Evolutionary conservation across 108 stramenopile genomes (phyloP).

Genomic region (Thalassiosira profunda): DNA sequence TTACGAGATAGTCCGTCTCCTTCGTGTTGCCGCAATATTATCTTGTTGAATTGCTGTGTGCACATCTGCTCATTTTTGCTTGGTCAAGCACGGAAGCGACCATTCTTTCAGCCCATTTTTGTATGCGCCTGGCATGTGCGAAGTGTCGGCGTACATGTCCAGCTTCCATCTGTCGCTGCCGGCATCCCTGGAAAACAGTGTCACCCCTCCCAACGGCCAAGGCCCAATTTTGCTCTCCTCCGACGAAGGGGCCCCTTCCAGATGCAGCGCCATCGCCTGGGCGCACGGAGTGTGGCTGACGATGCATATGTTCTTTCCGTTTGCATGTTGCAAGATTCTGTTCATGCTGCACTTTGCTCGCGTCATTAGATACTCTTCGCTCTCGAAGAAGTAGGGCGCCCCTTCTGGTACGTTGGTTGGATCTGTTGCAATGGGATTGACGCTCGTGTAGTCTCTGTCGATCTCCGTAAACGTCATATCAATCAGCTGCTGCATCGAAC

Average conservation of each 20-base stretch:
- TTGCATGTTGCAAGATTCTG: slow-evolving; percentile 42
- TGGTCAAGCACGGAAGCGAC: slow-evolving; percentile 57
- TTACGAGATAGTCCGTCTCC: no score
- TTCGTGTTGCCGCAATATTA: not conserved
- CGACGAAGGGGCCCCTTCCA: slow-evolving; percentile 47
- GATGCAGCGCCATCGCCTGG: slow-evolving; percentile 60
- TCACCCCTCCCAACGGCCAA: slow-evolving; percentile 76
- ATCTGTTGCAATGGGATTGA: slow-evolving; percentile 54
- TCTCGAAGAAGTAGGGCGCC: slow-evolving; percentile 56
- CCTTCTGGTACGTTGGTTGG: slow-evolving; percentile 25
- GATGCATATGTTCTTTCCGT: slow-evolving; percentile 55
- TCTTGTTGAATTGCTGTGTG: no score
- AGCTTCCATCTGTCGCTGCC: slow-evolving; percentile 54
- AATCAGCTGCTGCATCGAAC: slow-evolving; percentile 41
- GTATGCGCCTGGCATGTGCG: slow-evolving; percentile 79
- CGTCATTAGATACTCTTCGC: slow-evolving; percentile 58
- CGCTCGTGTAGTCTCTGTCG: slow-evolving; percentile 52
- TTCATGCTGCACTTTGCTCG: slow-evolving; percentile 58
- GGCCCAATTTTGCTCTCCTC: slow-evolving; percentile 46
- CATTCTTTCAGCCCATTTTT: slow-evolving; percentile 63
- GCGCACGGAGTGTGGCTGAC: slow-evolving; percentile 79
- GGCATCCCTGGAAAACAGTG: slow-evolving; percentile 53
- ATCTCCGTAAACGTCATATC: slow-evolving; percentile 46
- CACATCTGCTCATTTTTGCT: not conserved
- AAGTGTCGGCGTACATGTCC: slow-evolving; percentile 65